Conservation (phyloP, 495 filamentous ascomycete species). For the Hyaloscypha hepaticicola region DNA sequence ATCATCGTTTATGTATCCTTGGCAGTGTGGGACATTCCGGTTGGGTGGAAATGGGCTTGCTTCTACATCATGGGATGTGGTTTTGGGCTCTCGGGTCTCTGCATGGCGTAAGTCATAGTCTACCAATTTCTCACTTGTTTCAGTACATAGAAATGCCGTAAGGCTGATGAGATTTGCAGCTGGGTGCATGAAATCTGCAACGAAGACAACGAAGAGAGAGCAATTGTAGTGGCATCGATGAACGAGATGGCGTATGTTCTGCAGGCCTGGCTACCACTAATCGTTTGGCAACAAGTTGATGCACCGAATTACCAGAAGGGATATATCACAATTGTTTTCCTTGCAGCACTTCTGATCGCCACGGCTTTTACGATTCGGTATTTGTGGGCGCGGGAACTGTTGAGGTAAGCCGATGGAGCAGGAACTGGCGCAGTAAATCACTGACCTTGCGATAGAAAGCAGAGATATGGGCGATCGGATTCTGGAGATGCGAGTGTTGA, state of each 20-base stretch:
- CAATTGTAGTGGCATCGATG: neutral
- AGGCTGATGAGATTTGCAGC: neutral
- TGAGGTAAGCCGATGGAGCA: neutral
- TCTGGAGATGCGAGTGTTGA: too few relatives aligned
- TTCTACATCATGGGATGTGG: conserved; percentile 10
- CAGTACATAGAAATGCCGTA: too few relatives aligned
- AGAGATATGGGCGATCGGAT: too few relatives aligned
- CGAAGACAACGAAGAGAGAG: neutral
- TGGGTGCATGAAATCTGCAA: neutral
- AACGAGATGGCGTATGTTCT: conserved; percentile 1
- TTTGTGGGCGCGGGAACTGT: conserved; percentile 7
- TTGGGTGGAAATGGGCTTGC: conserved; percentile 33
- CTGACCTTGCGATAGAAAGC: too few relatives aligned
- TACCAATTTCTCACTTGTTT: neutral
- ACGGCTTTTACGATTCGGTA: conserved; percentile 5
- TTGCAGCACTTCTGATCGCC: conserved; percentile 19
- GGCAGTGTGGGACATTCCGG: conserved; percentile 29
- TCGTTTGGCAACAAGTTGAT: conserved; percentile 54
- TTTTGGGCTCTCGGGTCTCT: conserved; percentile 25
- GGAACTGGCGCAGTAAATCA: too few relatives aligned
- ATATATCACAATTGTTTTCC: conserved; percentile 41
- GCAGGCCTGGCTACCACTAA: conserved; percentile 42
- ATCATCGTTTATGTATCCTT: conserved; percentile 30
- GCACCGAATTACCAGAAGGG: conserved; percentile 49
- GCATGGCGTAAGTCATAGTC: conserved; percentile 20